These are phyloP conservation scores for Tolypocladium endophyticum DNA, from an alignment of 2,329 filamentous ascomycete genomes.

Conservation along the genomic window DNA sequence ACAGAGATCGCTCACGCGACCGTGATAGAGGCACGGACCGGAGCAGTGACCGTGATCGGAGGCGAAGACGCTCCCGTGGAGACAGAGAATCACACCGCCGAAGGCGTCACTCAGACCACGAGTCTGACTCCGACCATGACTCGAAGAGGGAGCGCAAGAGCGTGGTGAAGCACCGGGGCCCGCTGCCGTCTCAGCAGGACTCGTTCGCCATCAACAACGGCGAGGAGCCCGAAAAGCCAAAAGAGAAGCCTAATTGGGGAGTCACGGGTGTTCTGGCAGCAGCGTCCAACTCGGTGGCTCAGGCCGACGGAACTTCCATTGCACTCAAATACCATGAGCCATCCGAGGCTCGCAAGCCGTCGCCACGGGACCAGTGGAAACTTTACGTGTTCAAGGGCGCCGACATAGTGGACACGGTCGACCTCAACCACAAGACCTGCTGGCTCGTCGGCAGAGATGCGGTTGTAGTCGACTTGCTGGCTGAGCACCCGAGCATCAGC, in stretches of 20 bases:
- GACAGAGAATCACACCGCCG: constrained; percentile 15
- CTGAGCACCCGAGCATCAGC: constrained; percentile 86
- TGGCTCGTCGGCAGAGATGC: constrained; percentile 83
- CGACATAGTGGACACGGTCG: constrained; percentile 72
- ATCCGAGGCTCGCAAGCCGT: constrained; percentile 79
- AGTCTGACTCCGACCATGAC: constrained; percentile 5
- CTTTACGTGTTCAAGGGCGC: constrained; percentile 85
- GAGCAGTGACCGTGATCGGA: constrained; percentile 10
- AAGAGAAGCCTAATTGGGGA: constrained; percentile 82
- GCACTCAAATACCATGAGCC: constrained; percentile 96
- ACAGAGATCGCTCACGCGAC: constrained; percentile 12
- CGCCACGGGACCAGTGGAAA: constrained; percentile 70
- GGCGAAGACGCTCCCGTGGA: constrained; percentile 22
- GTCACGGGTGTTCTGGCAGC: constrained; percentile 75
- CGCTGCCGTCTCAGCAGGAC: constrained; percentile 48
- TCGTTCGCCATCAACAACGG: constrained; percentile 47
- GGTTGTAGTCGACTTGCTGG: constrained; percentile 68
- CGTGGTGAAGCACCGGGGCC: constrained; percentile 27
- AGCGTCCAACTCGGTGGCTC: constrained; percentile 67
- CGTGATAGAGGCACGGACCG: constrained; percentile 11
- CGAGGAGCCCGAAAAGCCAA: constrained; percentile 42
- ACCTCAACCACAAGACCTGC: constrained; percentile 66
- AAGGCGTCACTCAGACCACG: constrained; percentile 7
- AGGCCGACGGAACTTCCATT: constrained; percentile 63
- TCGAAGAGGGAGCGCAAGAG: constrained; percentile 13